These are phyloP conservation scores for Metarhizium robertsii DNA, from an alignment of 2,329 filamentous ascomycete species.

Conservation along the genomic window DNA sequence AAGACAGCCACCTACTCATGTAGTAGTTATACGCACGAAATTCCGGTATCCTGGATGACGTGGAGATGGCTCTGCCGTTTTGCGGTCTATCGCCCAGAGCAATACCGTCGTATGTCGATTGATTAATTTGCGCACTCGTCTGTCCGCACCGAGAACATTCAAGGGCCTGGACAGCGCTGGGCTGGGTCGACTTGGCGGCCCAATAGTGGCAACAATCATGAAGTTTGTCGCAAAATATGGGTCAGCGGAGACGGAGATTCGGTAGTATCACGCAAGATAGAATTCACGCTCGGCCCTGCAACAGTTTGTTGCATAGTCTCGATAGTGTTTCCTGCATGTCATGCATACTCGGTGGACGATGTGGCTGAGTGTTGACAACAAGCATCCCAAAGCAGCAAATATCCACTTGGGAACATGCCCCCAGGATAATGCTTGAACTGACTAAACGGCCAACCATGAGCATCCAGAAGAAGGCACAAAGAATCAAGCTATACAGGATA, in stretches of 20 bases:
- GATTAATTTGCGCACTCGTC: neutral
- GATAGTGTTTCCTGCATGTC: neutral
- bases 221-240: neutral
- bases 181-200: too few species aligned
- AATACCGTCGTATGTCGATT: neutral
- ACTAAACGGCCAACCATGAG: too few species aligned
- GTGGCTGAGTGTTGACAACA: neutral
- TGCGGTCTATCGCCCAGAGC: neutral
- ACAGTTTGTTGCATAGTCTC: neutral
- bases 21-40: neutral
- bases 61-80: neutral
- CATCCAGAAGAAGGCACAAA: too few species aligned
- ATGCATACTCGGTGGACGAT: neutral
- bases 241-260: too few species aligned
- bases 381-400: too few species aligned
- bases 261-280: neutral
- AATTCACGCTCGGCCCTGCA: neutral
- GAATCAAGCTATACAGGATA: too few species aligned
- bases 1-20: neutral
- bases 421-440: too few species aligned
- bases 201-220: too few species aligned
- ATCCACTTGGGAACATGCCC: neutral
- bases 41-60: neutral
- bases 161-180: neutral
- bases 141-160: neutral